Conservation (phyloP, 2,329 filamentous ascomycete genomes). For the Chaetomium sp. region DNA sequence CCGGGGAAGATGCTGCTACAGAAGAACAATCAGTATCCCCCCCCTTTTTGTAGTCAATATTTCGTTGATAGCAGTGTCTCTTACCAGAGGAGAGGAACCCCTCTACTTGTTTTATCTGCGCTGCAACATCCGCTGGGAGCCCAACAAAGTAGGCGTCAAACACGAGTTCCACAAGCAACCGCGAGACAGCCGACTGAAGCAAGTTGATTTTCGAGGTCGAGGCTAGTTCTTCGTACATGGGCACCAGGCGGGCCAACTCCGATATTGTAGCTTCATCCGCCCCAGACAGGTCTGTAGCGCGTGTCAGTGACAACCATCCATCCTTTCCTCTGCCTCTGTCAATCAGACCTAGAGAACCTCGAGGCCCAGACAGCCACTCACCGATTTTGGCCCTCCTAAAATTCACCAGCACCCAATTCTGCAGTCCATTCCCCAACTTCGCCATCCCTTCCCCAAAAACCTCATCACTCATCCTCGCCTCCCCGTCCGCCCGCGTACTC, state of each 20-base stretch:
- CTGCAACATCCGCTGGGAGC: conserved; percentile 47
- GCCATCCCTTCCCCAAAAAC: conserved; percentile 57
- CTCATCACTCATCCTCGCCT: conserved; percentile 60
- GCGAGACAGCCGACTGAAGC: conserved; percentile 56
- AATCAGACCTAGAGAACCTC: too few species aligned
- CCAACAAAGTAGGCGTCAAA: conserved; percentile 61
- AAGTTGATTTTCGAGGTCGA: conserved; percentile 52
- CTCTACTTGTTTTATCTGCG: conserved; percentile 45
- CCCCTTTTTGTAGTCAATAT: not conserved
- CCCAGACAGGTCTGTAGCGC: conserved; percentile 37
- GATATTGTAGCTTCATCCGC: conserved; percentile 36
- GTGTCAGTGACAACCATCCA: too few species aligned
- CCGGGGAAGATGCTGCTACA: conserved; percentile 29
- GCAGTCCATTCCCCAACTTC: conserved; percentile 58
- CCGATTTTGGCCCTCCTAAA: conserved; percentile 57
- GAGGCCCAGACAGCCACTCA: conserved; percentile 26
- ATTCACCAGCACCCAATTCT: conserved; percentile 68
- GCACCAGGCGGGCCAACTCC: conserved; percentile 44
- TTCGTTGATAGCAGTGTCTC: too few species aligned
- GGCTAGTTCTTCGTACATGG: conserved; percentile 51
- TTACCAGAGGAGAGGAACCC: conserved; percentile 38
- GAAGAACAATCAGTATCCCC: conserved; percentile 3
- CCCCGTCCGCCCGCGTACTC: conserved; percentile 54
- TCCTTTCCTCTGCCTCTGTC: too few species aligned
- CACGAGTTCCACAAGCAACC: conserved; percentile 53